Conservation (phyloP, 805 yeast genomes). For the Myxozyma geophila region DNA sequence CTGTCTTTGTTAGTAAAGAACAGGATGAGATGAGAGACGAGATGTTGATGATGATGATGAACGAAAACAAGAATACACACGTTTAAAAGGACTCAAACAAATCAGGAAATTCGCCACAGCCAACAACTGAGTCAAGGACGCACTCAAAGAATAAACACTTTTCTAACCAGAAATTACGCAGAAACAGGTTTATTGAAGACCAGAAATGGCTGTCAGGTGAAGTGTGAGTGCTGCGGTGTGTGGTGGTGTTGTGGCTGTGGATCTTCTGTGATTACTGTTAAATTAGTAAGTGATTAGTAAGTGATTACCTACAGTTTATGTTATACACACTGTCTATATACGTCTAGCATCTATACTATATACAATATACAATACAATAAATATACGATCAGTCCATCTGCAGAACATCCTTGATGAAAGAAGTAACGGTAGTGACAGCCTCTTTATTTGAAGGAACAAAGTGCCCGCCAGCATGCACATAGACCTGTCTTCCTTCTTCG, state of each 20-base stretch:
- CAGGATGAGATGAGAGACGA: background rate
- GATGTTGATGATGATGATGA: background rate
- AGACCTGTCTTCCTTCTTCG: constrained; percentile 49
- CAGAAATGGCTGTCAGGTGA: no score
- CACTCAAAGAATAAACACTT: no score
- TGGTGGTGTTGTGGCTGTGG: no score
- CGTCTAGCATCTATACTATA: background rate
- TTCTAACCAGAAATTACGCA: no score
- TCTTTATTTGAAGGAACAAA: constrained; percentile 88
- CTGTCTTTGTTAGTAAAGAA: background rate
- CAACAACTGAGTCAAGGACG: no score
- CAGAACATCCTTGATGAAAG: constrained; percentile 38
- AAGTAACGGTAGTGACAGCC: constrained; percentile 44
- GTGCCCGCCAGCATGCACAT: constrained; percentile 95
- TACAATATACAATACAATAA: no score
- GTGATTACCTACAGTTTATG: background rate
- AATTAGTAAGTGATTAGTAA: background rate
- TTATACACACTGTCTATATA: background rate
- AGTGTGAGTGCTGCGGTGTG: no score
- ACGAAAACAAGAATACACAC: background rate
- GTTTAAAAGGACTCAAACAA: background rate
- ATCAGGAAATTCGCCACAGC: background rate
- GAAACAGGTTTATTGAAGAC: no score
- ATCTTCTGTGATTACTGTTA: no score
- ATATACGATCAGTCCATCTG: constrained; percentile 1